Conservation (phyloP, 495 filamentous ascomycete species). For the Annulohypoxylon nitens region DNA sequence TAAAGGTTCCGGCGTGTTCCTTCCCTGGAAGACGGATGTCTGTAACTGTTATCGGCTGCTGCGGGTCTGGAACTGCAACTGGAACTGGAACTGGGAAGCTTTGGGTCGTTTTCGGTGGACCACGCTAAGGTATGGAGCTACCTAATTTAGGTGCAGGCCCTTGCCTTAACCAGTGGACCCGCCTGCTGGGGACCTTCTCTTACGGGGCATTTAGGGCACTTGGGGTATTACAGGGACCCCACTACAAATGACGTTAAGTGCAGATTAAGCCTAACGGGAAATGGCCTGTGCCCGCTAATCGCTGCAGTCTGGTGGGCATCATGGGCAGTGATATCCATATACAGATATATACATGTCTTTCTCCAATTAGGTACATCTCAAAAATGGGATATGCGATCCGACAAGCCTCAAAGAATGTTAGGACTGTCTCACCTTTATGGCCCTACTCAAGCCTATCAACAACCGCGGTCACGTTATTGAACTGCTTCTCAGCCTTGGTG, state of each 20-base stretch:
- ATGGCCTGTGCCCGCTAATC: slow-evolving; percentile 12
- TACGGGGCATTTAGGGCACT: slow-evolving; percentile 1
- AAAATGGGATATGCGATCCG: slow-evolving; percentile 17
- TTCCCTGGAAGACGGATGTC: background rate
- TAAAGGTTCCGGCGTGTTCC: slow-evolving; percentile 13
- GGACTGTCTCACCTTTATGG: slow-evolving; percentile 40
- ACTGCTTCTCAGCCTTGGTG: slow-evolving; percentile 31
- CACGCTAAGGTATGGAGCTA: slow-evolving; percentile 25
- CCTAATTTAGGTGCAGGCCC: slow-evolving; percentile 44
- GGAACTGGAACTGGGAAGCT: slow-evolving; percentile 21
- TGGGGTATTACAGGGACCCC: background rate
- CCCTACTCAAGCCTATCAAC: slow-evolving; percentile 42
- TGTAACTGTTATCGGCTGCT: slow-evolving; percentile 28
- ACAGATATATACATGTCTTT: background rate
- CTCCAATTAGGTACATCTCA: slow-evolving; percentile 4
- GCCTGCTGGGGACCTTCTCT: slow-evolving; percentile 8
- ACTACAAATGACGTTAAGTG: slow-evolving; percentile 23
- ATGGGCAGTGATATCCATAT: too few relatives aligned
- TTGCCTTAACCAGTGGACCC: slow-evolving; percentile 37
- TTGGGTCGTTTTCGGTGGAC: slow-evolving; percentile 31
- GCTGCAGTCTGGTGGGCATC: too few relatives aligned
- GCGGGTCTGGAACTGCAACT: slow-evolving; percentile 26
- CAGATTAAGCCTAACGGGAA: background rate
- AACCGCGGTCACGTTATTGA: slow-evolving; percentile 19
- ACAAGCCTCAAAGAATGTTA: slow-evolving; percentile 40